These are phyloP conservation scores for Septoria petroselini DNA, from an alignment of 2,329 filamentous ascomycete genomes.

Conservation along the genomic window DNA sequence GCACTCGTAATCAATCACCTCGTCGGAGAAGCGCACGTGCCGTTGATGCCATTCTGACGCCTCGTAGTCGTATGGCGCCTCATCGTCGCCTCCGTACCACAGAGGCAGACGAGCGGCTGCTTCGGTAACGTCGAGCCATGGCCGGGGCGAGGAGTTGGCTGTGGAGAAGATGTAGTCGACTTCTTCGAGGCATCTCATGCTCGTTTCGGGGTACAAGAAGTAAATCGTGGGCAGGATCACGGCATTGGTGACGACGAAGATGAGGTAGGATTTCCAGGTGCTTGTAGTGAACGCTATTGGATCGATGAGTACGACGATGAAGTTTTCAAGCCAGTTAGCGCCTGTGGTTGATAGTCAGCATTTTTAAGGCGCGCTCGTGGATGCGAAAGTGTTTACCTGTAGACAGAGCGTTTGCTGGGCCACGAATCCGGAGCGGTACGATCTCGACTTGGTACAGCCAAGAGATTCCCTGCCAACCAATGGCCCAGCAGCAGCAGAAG, in stretches of 20 bases:
- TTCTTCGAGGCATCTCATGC: conserved; percentile 58
- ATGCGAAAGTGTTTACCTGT: too few species aligned
- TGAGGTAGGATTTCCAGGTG: conserved; percentile 60
- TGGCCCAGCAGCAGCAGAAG: conserved; percentile 60
- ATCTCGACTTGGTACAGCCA: conserved; percentile 63
- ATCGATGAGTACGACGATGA: conserved; percentile 61
- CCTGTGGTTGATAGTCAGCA: conserved; percentile 43
- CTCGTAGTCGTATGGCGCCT: conserved; percentile 23
- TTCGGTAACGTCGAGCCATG: conserved; percentile 49
- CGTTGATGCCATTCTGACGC: conserved; percentile 37
- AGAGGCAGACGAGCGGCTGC: conserved; percentile 47
- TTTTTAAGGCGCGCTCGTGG: too few species aligned
- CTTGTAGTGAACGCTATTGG: conserved; percentile 58
- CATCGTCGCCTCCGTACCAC: conserved; percentile 46
- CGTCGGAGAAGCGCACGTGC: conserved; percentile 31
- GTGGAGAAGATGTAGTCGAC: conserved; percentile 65
- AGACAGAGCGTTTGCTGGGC: conserved; percentile 61
- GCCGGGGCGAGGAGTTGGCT: conserved; percentile 46
- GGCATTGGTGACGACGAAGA: conserved; percentile 61
- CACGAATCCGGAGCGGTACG: conserved; percentile 58
- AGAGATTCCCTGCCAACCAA: conserved; percentile 59
- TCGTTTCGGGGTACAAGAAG: conserved; percentile 61
- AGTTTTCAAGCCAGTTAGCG: conserved; percentile 61
- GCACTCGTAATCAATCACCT: conserved; percentile 30
- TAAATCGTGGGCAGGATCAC: conserved; percentile 52